phyloP scores from a whole-genome alignment of 257 asterid genomes.

The Lycium barbarum region DNA sequence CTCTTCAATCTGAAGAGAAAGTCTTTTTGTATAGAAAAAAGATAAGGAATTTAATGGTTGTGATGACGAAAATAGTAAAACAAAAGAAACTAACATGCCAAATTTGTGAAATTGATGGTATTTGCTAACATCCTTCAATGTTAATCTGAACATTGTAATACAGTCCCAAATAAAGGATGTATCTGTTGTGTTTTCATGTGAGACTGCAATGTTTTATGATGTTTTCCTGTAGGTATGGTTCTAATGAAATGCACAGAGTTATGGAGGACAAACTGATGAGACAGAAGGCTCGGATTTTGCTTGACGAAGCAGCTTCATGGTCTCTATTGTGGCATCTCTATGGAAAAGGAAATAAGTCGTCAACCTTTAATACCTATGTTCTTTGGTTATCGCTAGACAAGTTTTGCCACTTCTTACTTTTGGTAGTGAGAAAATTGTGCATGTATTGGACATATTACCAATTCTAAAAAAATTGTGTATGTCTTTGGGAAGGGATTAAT shows the following conservation, averaged over 20 bases:
- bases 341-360: constrained; percentile 76
- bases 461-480: background rate
- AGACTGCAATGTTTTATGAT: background rate
- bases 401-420: background rate
- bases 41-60: background rate
- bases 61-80: background rate
- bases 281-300: constrained; percentile 80
- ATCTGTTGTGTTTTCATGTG: constrained; percentile 21
- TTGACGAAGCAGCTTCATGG: constrained; percentile 99
- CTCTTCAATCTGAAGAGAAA: background rate
- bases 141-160: background rate
- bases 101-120: background rate
- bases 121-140: background rate
- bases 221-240: constrained; percentile 74
- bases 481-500: background rate
- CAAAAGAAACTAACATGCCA: background rate
- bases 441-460: background rate
- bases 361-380: constrained; percentile 19
- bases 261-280: constrained; percentile 93
- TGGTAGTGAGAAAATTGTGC: constrained; percentile 4
- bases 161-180: background rate
- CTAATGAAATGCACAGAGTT: constrained; percentile 76
- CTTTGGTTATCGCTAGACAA: constrained; percentile 22
- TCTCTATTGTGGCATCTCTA: constrained; percentile 94
- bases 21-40: background rate